Percentiles rank a stretch among this genome's conserved stretches.
These are phyloP conservation scores for Pseudofabraea citricarpa DNA, from an alignment of 2,329 filamentous ascomycete species.

Conservation along the genomic window DNA sequence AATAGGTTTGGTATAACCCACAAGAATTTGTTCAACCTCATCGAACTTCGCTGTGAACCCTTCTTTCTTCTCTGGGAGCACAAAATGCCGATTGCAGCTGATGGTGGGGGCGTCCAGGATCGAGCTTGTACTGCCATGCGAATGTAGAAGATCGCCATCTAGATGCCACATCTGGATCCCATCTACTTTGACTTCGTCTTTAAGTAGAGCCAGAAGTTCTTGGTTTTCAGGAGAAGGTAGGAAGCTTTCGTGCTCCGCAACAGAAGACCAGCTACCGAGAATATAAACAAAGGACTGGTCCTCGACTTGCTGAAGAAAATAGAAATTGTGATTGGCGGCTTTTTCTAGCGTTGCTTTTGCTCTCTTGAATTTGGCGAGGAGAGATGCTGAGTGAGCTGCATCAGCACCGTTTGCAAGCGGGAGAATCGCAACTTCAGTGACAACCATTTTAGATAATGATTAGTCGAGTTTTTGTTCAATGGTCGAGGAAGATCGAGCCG, in stretches of 20 bases:
- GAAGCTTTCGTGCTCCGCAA: slow-evolving; percentile 36
- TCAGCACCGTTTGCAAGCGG: slow-evolving; percentile 24
- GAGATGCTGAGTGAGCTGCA: slow-evolving; percentile 14
- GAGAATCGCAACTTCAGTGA: slow-evolving; percentile 42
- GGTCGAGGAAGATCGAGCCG: too few relatives aligned
- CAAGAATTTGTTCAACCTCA: slow-evolving; percentile 5
- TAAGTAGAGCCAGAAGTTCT: slow-evolving; percentile 29
- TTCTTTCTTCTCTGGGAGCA: slow-evolving; percentile 6
- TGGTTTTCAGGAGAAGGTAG: slow-evolving; percentile 38
- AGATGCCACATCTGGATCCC: slow-evolving; percentile 41
- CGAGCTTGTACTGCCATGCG: background rate
- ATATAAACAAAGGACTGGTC: slow-evolving; percentile 38
- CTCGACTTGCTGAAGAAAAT: slow-evolving; percentile 37
- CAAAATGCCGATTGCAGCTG: slow-evolving; percentile 10
- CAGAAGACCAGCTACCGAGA: slow-evolving; percentile 39
- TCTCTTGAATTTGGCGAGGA: slow-evolving; percentile 28
- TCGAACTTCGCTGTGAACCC: slow-evolving; percentile 7
- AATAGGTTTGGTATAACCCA: slow-evolving; percentile 9
- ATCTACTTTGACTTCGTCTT: slow-evolving; percentile 17
- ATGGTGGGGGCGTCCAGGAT: slow-evolving; percentile 10
- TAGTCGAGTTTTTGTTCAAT: too few relatives aligned
- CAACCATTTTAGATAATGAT: too few relatives aligned
- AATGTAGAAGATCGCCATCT: slow-evolving; percentile 24
- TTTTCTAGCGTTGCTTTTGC: slow-evolving; percentile 33
- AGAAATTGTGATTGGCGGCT: slow-evolving; percentile 31